phyloP scores from a whole-genome alignment of 1,284 basidiomycete genomes.

The Schizopora paradoxa region DNA sequence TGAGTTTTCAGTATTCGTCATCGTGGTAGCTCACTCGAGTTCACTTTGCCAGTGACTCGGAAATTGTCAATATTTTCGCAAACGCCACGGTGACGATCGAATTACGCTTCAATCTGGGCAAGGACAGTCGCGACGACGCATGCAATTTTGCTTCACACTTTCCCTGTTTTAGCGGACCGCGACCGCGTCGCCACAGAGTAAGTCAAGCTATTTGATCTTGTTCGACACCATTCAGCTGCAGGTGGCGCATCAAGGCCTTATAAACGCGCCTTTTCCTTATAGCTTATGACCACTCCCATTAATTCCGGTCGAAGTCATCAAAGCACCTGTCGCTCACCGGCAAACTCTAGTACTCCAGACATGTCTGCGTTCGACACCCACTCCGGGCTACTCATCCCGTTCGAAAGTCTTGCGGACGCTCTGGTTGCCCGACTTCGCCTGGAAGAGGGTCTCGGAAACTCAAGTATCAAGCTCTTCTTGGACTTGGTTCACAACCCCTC shows the following conservation, averaged over 20 bases:
- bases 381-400: constrained; percentile 8
- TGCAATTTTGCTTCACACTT: too few relatives aligned
- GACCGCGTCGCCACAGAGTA: too few relatives aligned
- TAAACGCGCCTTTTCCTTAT: background rate
- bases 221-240: background rate
- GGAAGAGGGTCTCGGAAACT: constrained; percentile 10
- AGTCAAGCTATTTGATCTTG: too few relatives aligned
- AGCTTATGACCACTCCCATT: background rate
- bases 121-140: too few relatives aligned
- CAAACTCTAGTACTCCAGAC: background rate
- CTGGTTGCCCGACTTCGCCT: constrained; percentile 12
- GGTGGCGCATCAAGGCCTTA: background rate
- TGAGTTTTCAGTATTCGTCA: too few relatives aligned
- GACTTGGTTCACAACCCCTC: constrained; percentile 9
- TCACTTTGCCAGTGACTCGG: too few relatives aligned
- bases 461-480: constrained; percentile 15
- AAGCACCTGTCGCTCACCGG: background rate
- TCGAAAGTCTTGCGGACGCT: constrained; percentile 10
- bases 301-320: background rate
- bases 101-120: too few relatives aligned
- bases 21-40: too few relatives aligned
- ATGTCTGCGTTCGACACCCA: constrained; percentile 7
- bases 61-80: too few relatives aligned
- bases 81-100: too few relatives aligned
- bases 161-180: too few relatives aligned